Base-by-base conservation (phyloP, 2,329 filamentous ascomycete genomes). In the Cladosporium phlei region DNA sequence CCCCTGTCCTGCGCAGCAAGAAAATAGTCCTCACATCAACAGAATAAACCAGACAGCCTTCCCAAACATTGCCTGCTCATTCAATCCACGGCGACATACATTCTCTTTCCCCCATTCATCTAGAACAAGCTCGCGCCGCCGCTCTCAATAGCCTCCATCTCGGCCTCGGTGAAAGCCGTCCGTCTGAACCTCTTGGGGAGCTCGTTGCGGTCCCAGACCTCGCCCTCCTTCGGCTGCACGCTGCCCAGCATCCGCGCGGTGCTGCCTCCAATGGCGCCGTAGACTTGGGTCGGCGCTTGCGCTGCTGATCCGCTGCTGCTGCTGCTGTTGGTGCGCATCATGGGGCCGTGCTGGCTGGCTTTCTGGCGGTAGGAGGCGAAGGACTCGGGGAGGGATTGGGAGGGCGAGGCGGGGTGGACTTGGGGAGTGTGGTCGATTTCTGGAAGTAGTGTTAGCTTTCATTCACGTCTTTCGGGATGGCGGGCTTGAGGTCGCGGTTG, bases 121-220 rank as follows among this genome's bases (percentile, higher is more conserved):
- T 39, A 47, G 34, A 58, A 54, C 54, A 63, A 47, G 37, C 79
- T 85, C 25, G 91, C 93, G 48, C 93, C 93, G 46, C 90, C 93
- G 47, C 88, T 93, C 79, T 96, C 89, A 62, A 98, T 79, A 17
- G 89, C 90, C 68, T 97, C 93, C 51, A 98, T 98, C 78, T 98
- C 93, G 33, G 83, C 82, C 58, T 83, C 69, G 28, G 79, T 83
- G 70, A 90, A 86, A 10, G 81, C 78, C 38, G 79, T 73, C 55
- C 88, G 79, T 62, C 83, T 81, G 79, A 96, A 98, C 59, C 91
- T 81, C 53, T 75, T 66, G 14, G 93, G 91, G 19, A 98, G 82
- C 71, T 98, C 86, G 58, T 81, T 86, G 58, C 89, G 82, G 69
- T 97, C 93, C 65, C 95, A 96, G 69, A 78, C 88, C 66, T 88